These are phyloP conservation scores for Gorgonomyces haynaldii DNA, from an alignment of 192 early-diverging fungal genomes.

Conservation along the genomic window DNA sequence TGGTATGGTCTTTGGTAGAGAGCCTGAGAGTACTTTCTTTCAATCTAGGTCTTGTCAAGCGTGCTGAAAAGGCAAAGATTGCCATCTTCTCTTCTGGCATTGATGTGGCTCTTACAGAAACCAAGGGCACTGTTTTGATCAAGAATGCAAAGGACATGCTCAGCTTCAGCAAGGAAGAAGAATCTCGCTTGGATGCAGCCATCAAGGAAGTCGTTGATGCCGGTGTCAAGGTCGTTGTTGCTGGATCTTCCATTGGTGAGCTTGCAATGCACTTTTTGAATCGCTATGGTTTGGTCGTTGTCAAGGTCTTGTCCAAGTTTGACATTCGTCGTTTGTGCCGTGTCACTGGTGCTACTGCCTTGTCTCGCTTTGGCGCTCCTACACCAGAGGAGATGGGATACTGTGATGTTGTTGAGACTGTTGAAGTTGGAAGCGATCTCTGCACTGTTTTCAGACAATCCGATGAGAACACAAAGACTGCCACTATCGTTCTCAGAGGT, in stretches of 20 bases:
- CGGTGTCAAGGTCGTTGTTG: constrained; percentile 84
- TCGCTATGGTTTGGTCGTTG: constrained; percentile 77
- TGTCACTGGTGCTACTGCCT: constrained; percentile 80
- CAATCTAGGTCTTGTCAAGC: constrained; percentile 42
- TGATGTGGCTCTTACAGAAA: constrained; percentile 90
- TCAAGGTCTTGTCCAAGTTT: constrained; percentile 90
- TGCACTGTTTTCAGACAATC: constrained; percentile 95
- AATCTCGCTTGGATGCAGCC: constrained; percentile 73
- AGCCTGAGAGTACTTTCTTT: constrained; percentile 60
- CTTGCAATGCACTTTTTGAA: constrained; percentile 91
- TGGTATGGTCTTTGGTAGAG: constrained; percentile 95
- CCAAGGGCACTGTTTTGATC: constrained; percentile 97
- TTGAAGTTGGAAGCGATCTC: constrained; percentile 94
- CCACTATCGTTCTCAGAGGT: constrained; percentile 92
- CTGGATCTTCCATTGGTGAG: constrained; percentile 81
- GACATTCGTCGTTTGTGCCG: constrained; percentile 90
- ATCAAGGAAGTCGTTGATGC: constrained; percentile 84
- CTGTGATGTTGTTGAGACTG: constrained; percentile 92
- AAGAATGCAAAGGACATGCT: constrained; percentile 94
- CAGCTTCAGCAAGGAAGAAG: constrained; percentile 91
- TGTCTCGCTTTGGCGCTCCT: constrained; percentile 84
- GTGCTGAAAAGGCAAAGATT: constrained; percentile 76
- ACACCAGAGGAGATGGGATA: constrained; percentile 95
- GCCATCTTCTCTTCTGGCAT: constrained; percentile 90
- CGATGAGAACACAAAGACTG: constrained; percentile 71